A percentile compares a stretch with the other conserved stretches of the same genome.
Evolutionary conservation across 805 yeast species (phyloP).

Genomic region (Saccharomycopsis sp.): DNA sequence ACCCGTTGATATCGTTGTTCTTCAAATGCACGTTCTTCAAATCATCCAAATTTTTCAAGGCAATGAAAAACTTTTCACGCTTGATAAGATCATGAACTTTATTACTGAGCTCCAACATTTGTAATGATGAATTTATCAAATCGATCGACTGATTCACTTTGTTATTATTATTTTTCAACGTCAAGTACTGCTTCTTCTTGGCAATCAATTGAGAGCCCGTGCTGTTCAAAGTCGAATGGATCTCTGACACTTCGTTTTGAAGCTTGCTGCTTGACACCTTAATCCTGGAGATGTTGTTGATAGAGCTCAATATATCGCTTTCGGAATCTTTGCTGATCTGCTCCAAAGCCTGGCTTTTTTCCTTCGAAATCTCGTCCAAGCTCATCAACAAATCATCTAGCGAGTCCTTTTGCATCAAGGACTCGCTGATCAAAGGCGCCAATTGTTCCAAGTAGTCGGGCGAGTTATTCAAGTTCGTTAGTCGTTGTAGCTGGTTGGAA

Average conservation of each 20-base stretch:
- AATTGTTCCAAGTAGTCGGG: conserved; percentile 66
- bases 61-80: conserved; percentile 71
- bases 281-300: conserved; percentile 54
- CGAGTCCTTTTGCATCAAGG: conserved; percentile 37
- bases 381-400: conserved; percentile 47
- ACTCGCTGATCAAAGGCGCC: conserved; percentile 63
- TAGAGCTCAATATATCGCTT: conserved; percentile 45
- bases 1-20: conserved; percentile 55
- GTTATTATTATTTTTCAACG: conserved; percentile 50
- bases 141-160: conserved; percentile 66
- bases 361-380: conserved; percentile 47
- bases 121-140: conserved; percentile 63
- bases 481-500: conserved; percentile 12
- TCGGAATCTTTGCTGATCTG: conserved; percentile 54
- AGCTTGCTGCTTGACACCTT: conserved; percentile 48
- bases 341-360: conserved; percentile 56
- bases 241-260: conserved; percentile 42
- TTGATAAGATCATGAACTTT: conserved; percentile 74
- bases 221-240: conserved; percentile 49
- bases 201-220: conserved; percentile 60
- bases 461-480: conserved; percentile 13
- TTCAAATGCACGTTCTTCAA: conserved; percentile 60
- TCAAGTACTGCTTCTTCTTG: conserved; percentile 50
- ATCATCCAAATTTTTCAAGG: conserved; percentile 73
- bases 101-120: conserved; percentile 78